phyloP scores from a whole-genome alignment of 768 basidiomycete species.

The Suillus lakei region DNA sequence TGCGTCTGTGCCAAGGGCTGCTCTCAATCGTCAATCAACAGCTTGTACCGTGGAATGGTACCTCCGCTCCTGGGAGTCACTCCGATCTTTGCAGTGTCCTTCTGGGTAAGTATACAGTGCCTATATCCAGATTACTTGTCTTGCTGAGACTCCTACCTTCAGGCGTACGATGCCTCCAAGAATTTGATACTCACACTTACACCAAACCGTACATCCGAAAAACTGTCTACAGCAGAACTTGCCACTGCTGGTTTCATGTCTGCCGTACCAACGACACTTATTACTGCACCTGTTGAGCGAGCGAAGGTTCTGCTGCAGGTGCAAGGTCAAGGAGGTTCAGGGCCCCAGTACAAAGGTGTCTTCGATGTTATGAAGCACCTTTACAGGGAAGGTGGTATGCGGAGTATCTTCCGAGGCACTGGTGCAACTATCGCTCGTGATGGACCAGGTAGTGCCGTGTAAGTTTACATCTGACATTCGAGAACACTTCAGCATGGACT shows the following conservation, averaged over 20 bases:
- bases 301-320: slow-evolving; percentile 96
- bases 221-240: slow-evolving; percentile 76
- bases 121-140: not conserved
- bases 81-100: slow-evolving; percentile 96
- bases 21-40: slow-evolving; percentile 32
- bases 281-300: slow-evolving; percentile 96
- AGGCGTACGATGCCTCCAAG: slow-evolving; percentile 96
- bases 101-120: slow-evolving; percentile 72
- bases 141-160: slow-evolving; percentile 14
- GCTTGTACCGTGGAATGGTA: slow-evolving; percentile 91
- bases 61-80: slow-evolving; percentile 94
- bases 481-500: slow-evolving; percentile 14
- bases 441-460: slow-evolving; percentile 97
- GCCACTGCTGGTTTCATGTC: slow-evolving; percentile 94
- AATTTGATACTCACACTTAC: slow-evolving; percentile 77
- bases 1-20: slow-evolving; percentile 7
- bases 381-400: slow-evolving; percentile 92
- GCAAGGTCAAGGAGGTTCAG: slow-evolving; percentile 82
- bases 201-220: slow-evolving; percentile 71
- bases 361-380: slow-evolving; percentile 88
- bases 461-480: slow-evolving; percentile 37
- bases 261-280: slow-evolving; percentile 87
- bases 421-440: slow-evolving; percentile 93
- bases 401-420: slow-evolving; percentile 91
- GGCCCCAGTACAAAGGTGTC: slow-evolving; percentile 85